Conservation (phyloP, 1,284 basidiomycete species). For the Malassezia equina region DNA sequence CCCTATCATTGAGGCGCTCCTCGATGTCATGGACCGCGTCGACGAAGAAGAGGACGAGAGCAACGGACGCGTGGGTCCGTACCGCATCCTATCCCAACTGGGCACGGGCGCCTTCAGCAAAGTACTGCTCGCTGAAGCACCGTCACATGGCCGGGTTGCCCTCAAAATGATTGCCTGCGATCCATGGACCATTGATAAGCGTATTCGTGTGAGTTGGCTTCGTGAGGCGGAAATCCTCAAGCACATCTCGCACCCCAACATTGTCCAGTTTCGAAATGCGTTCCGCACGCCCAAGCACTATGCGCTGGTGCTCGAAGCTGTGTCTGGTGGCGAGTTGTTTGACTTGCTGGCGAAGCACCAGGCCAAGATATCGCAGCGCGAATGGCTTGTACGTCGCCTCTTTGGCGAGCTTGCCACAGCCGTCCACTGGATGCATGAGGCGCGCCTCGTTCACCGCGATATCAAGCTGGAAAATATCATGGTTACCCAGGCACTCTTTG, state of each 20-base stretch:
- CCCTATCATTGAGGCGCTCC: background rate
- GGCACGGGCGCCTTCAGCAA: constrained; percentile 45
- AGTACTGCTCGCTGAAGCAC: constrained; percentile 26
- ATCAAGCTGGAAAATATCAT: constrained; percentile 71
- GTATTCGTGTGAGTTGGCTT: constrained; percentile 71
- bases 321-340: constrained; percentile 74
- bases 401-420: constrained; percentile 70
- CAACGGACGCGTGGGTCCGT: constrained; percentile 28
- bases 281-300: constrained; percentile 67
- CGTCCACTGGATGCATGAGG: constrained; percentile 79
- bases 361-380: constrained; percentile 52
- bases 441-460: constrained; percentile 78
- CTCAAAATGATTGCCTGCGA: constrained; percentile 70
- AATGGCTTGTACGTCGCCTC: constrained; percentile 62
- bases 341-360: constrained; percentile 61
- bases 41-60: constrained; percentile 35
- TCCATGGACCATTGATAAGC: constrained; percentile 55
- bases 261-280: constrained; percentile 64
- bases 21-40: constrained; percentile 15
- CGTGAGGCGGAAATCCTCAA: constrained; percentile 76
- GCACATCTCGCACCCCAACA: constrained; percentile 74
- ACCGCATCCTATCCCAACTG: constrained; percentile 30
- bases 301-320: constrained; percentile 67
- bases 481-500: constrained; percentile 30
- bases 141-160: constrained; percentile 56